phyloP scores from a whole-genome alignment of 164 flowering plant genomes.

The Annona cherimola region DNA sequence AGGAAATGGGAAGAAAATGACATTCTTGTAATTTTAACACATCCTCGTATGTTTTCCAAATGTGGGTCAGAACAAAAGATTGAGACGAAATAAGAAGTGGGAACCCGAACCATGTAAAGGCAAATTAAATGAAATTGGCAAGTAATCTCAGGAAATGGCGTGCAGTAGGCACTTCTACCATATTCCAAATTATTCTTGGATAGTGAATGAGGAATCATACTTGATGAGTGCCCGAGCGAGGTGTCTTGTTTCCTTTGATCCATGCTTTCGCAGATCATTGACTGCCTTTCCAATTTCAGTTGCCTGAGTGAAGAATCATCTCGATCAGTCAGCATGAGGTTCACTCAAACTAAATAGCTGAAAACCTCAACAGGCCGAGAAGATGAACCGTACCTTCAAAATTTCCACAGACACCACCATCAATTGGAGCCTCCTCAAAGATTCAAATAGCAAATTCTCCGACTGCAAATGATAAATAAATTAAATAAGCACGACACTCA shows the following conservation, averaged over 20 bases:
- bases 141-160: too few relatives aligned
- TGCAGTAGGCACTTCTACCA: neutral
- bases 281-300: conserved; percentile 95
- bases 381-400: conserved; percentile 46
- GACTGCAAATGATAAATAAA: conserved; percentile 45
- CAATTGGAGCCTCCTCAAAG: conserved; percentile 74
- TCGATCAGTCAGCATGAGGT: neutral
- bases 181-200: neutral
- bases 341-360: conserved; percentile 1
- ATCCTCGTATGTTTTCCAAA: too few relatives aligned
- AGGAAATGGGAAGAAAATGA: neutral
- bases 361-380: neutral
- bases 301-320: conserved; percentile 35
- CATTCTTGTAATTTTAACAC: too few relatives aligned
- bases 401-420: conserved; percentile 65
- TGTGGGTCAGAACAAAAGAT: too few relatives aligned
- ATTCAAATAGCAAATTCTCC: conserved; percentile 53
- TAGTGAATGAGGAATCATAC: conserved; percentile 32
- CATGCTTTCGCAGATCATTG: conserved; percentile 56
- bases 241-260: conserved; percentile 49
- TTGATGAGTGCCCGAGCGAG: conserved; percentile 54
- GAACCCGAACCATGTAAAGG: too few relatives aligned
- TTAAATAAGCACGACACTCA: neutral
- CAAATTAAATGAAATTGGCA: too few relatives aligned
- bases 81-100: too few relatives aligned